Base-by-base conservation (phyloP, 208 protist species). In the Trypanosoma lewisi region DNA sequence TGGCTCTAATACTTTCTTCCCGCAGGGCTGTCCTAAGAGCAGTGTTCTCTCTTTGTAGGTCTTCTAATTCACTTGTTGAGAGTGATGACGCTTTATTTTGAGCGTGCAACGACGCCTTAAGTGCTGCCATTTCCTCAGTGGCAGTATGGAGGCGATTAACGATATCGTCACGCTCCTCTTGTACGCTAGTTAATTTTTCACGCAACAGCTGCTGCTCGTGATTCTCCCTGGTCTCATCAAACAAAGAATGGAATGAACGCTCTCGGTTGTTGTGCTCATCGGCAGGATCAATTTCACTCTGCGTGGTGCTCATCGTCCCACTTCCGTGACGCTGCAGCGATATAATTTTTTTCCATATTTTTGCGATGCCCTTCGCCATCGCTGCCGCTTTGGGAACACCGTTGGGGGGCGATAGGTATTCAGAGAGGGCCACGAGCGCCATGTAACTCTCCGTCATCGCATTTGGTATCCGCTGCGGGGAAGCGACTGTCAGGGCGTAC, bases 361-460 rank as follows among this genome's bases (percentile, higher is more conserved):
- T 88, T 12, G 77, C 79, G 45, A 87, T 83, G 56, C 79, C 77
- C 9, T 73, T 80, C 21, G 82, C 76, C 37, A 82, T 84, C 23
- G 81, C 85, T 21, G 79, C 77, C 2, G 74, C 85, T 51, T 92
- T 92, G 17, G 83, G 67, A 14, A 72, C 54, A 48, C 77, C 85
- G 52, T 75, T 82, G 21, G 75, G 70, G 37, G 85, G 65, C 11
- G 72, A 65, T 5, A 92, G 67, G 49, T 92, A 92, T 16, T 69
- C 71, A 45, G 73, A 77, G 16, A 92, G 80, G 8, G 77, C 79
- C 5, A 63, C 73, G 5, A 87, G 33, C 7, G 80, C 77, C 34
- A 64, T 73, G 37, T 75, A 65, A 27, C 66, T 78, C 50, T 89
- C 80, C 3, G 73, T 48, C 33, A 89, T 62, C 0, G 82, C 82